A percentile compares a stretch with the other conserved stretches of the same genome.
phyloP scores from a whole-genome alignment of 225 moss, liverwort and hornwort genomes.

The Sphagnum contortum region DNA sequence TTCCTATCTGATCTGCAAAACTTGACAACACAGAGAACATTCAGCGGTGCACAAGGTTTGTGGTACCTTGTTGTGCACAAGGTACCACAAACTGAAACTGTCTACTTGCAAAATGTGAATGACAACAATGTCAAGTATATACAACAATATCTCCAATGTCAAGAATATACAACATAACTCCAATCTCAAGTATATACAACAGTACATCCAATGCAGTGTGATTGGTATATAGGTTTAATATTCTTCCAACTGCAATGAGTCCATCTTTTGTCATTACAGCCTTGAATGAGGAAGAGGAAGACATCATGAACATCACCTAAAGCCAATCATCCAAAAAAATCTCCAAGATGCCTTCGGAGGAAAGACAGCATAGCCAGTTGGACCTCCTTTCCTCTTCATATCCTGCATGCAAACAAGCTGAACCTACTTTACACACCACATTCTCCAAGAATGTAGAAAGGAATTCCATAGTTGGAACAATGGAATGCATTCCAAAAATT shows the following conservation, averaged over 20 bases:
- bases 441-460: not conserved
- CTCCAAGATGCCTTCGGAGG: slow-evolving; percentile 80
- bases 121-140: not conserved
- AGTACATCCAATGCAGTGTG: not conserved
- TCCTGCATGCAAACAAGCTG: slow-evolving; percentile 37
- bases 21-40: not conserved
- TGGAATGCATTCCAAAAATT: too few relatives aligned
- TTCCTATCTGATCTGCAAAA: slow-evolving; percentile 60
- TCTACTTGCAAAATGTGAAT: not conserved
- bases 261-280: not conserved
- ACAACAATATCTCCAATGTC: not conserved
- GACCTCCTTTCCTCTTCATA: slow-evolving; percentile 78
- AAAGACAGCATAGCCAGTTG: slow-evolving; percentile 90
- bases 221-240: not conserved
- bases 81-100: not conserved
- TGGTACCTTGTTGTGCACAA: too few relatives aligned
- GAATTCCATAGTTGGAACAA: too few relatives aligned
- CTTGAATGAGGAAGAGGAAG: not conserved
- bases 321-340: slow-evolving; percentile 97
- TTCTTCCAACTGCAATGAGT: not conserved
- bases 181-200: not conserved
- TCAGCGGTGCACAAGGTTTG: not conserved
- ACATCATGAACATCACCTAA: slow-evolving; percentile 45
- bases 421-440: not conserved
- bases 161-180: not conserved